phyloP scores from a whole-genome alignment of 2,329 filamentous ascomycete genomes.

The Nemania bipapillata region DNA sequence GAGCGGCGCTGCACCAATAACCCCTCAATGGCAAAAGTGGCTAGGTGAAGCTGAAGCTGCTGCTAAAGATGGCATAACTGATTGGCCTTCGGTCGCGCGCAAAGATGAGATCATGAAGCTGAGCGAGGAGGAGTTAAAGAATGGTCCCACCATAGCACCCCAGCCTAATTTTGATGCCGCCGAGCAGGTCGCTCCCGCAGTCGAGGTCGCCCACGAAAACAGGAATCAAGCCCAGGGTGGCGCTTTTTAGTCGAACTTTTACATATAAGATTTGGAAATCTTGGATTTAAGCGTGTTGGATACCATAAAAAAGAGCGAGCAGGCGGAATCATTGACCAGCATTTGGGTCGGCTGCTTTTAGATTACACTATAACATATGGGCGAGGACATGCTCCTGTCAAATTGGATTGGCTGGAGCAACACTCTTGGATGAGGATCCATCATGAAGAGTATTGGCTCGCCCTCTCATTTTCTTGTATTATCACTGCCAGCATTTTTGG shows the following conservation, averaged over 20 bases:
- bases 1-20: slow-evolving; percentile 63
- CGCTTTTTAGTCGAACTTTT: slow-evolving; percentile 25
- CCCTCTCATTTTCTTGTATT: slow-evolving; percentile 7
- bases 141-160: slow-evolving; percentile 8
- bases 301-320: slow-evolving; percentile 26
- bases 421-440: not conserved
- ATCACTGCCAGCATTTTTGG: slow-evolving; percentile 11
- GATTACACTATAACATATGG: not conserved
- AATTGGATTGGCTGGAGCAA: not conserved
- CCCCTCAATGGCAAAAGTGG: slow-evolving; percentile 65
- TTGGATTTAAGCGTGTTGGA: slow-evolving; percentile 25
- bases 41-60: slow-evolving; percentile 60
- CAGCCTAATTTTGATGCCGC: slow-evolving; percentile 32
- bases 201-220: slow-evolving; percentile 33
- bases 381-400: not conserved
- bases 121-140: slow-evolving; percentile 33
- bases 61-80: slow-evolving; percentile 51
- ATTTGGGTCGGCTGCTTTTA: slow-evolving; percentile 2
- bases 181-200: slow-evolving; percentile 38
- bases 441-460: slow-evolving; percentile 3
- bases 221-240: slow-evolving; percentile 15
- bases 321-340: not conserved
- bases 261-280: slow-evolving; percentile 8
- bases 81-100: slow-evolving; percentile 61
- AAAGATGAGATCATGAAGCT: slow-evolving; percentile 63